A percentile compares a stretch with the other conserved stretches of the same genome.
These are phyloP conservation scores for Cladosporium sp. DNA, from an alignment of 2,329 filamentous ascomycete genomes.

Conservation along the genomic window DNA sequence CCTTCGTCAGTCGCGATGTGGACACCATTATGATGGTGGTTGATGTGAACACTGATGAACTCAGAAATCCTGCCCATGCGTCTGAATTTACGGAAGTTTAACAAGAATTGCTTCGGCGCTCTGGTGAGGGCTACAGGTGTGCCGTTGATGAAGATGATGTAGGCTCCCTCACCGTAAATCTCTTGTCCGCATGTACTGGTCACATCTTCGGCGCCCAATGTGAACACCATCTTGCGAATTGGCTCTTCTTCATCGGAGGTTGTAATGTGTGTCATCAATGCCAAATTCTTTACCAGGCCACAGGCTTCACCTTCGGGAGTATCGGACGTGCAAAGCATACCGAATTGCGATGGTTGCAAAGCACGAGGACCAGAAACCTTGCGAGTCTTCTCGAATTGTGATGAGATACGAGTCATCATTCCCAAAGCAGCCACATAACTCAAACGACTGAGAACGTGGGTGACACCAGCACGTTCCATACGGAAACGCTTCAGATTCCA, in stretches of 20 bases:
- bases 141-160: slow-evolving; percentile 92
- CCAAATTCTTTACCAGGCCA: slow-evolving; percentile 95
- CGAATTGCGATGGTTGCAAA: slow-evolving; percentile 94
- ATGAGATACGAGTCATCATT: slow-evolving; percentile 99
- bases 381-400: slow-evolving; percentile 97
- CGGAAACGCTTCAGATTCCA: slow-evolving; percentile 98
- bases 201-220: slow-evolving; percentile 79
- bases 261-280: slow-evolving; percentile 98
- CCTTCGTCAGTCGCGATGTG: slow-evolving; percentile 97
- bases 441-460: slow-evolving; percentile 88
- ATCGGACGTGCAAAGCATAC: slow-evolving; percentile 95
- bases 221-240: slow-evolving; percentile 79
- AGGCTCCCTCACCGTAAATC: slow-evolving; percentile 77
- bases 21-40: slow-evolving; percentile 84
- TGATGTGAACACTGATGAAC: slow-evolving; percentile 95
- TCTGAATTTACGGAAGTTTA: slow-evolving; percentile 78
- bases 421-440: slow-evolving; percentile 96
- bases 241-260: slow-evolving; percentile 93
- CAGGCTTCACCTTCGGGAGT: slow-evolving; percentile 98
- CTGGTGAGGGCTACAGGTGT: slow-evolving; percentile 85
- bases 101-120: slow-evolving; percentile 80
- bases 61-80: slow-evolving; percentile 89
- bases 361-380: slow-evolving; percentile 96
- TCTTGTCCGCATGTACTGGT: slow-evolving; percentile 77
- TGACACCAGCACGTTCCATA: slow-evolving; percentile 96